Evolutionary conservation across 768 basidiomycete genomes (phyloP), one percentile per base, ranked within the genome.

Genomic region (Tylopilus felleus): DNA sequence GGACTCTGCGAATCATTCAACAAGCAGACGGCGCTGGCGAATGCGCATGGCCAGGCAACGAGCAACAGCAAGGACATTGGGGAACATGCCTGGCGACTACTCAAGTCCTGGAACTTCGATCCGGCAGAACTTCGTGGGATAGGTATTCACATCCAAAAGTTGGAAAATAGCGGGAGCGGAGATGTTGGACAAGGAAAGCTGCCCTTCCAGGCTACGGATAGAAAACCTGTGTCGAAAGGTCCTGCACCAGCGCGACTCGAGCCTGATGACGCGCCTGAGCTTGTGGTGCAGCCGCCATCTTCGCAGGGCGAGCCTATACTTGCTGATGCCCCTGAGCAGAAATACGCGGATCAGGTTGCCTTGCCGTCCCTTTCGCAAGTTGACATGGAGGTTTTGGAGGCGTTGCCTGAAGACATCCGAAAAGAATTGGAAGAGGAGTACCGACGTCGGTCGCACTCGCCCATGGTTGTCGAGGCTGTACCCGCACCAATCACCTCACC

Each of bases 81-180:
- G 0, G 79, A 85, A 23, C 83, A 85, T 56, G 88, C 91, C 7
- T 90, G 88, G 82, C 79, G 80, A 55, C 70, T 97, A 16, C 75
- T 96, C 28, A 76, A 80, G 60, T 78, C 81, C 1, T 85, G 93
- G 68, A 75, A 79, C 35, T 87, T 97, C 47, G 88, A 93, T 57
- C 84, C 93, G 0, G 81, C 76, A 54, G 96, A 98, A 57, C 73
- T 98, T n/a, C 80, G 96, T 21, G 96, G 96, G 1, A 81, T 98
- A 52, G 93, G 91, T 0, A 86, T 98, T 8, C 93, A 95, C 62
- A 82, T 98, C 13, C 85, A 88, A 63, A 98, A 94, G 67, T 77
- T 98, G 5, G 93, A 97, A 70, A 74, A 77, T 8, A 61, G 67
- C 4, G 64, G 65, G 22, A 62, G 59, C 14, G 62, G 67, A 10